Conservation (phyloP, 805 yeast genomes). For the Saturnispora besseyi region DNA sequence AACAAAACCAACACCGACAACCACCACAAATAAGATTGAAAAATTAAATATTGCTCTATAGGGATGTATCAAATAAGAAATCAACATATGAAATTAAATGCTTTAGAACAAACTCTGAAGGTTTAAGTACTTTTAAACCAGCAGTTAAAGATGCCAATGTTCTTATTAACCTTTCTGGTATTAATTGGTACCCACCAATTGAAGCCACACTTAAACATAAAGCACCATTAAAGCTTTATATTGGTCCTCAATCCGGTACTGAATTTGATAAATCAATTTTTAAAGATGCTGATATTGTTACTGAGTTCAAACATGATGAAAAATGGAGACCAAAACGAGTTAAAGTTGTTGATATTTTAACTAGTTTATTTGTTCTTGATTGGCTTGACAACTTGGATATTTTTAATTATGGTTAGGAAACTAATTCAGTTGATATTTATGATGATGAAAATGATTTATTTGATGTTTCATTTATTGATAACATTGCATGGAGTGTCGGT, state of each 20-base stretch:
- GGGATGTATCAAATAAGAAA: conserved; percentile 31
- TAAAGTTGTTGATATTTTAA: conserved; percentile 37
- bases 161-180: conserved; percentile 37
- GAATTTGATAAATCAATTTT: conserved; percentile 27
- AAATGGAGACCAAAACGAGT: conserved; percentile 36
- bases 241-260: conserved; percentile 55
- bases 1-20: too few species aligned
- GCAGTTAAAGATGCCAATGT: conserved; percentile 42
- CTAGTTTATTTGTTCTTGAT: conserved; percentile 31
- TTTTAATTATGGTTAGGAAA: conserved; percentile 32
- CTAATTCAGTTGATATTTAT: conserved; percentile 28
- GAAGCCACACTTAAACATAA: conserved; percentile 32
- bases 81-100: conserved; percentile 33
- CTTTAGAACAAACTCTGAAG: conserved; percentile 27
- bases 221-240: conserved; percentile 36
- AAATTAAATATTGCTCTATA: conserved; percentile 12
- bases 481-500: conserved; percentile 38
- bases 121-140: conserved; percentile 25
- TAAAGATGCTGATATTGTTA: conserved; percentile 22
- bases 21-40: not conserved
- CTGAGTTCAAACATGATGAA: conserved; percentile 26
- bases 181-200: conserved; percentile 24
- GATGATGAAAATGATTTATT: conserved; percentile 34
- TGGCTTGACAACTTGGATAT: conserved; percentile 30
- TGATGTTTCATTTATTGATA: conserved; percentile 30